Base-by-base conservation (phyloP, 768 basidiomycete genomes). In the Lactifluus piperatus region DNA sequence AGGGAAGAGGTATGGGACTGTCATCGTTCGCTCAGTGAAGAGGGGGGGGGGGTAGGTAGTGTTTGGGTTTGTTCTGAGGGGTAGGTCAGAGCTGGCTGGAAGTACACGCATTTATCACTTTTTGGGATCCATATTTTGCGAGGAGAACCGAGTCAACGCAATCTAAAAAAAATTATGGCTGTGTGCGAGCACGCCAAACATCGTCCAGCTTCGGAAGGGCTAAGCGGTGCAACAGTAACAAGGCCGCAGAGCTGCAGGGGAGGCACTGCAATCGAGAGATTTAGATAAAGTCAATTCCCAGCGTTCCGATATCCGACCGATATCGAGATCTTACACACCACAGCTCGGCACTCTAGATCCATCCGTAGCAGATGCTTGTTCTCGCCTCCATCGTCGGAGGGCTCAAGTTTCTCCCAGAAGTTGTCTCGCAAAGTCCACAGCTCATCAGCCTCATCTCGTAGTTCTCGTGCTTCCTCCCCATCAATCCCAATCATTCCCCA, bases 371-470 rank as follows among this genome's bases (percentile, higher is more conserved):
- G n/a, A n/a, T 39, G 8, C n/a, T n/a, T n/a, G n/a, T n/a, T n/a
- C n/a, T n/a, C n/a, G 18, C 46, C 44, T 4, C 47, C 43, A 6
- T 22, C 34, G 24, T 41, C 37, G 1, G 49, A 52, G 16, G 18
- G 3, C 11, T 46, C 54, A 18, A 22, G 3, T n/a, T 16, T 30
- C 11, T 63, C 62, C 7, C 62, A 55, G 5, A 57, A 63, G 3
- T 64, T 60, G 30, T 65, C 64, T 18, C 46, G 36, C 18, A 65
- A 27, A 3, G 62, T 56, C 64, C 62, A 65, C 37, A 65, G 36
- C 6, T 56, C 48, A n/a, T n/a, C n/a, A n/a, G n/a, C n/a, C n/a
- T n/a, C n/a, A 8, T 63, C 62, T 30, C 57, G 32, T 7, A 65
- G 20, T 32, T 60, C 58, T 34, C 44, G 57, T 27, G 52, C 64